Percentiles rank a stretch among this genome's conserved stretches.
phyloP scores from a whole-genome alignment of 2,329 filamentous ascomycete genomes.

The Shiraia sp. region DNA sequence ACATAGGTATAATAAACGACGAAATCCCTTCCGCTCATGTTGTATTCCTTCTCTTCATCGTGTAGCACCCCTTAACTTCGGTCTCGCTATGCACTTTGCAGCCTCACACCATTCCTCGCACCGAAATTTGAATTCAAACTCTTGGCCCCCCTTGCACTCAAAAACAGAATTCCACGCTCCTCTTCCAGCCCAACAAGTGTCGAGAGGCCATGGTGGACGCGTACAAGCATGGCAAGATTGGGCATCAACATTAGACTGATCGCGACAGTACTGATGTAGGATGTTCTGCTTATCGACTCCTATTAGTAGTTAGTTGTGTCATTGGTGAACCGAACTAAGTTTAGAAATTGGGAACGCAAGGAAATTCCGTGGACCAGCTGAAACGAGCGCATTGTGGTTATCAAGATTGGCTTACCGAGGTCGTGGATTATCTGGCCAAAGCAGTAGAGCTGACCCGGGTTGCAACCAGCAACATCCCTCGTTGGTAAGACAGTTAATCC shows the following conservation, averaged over 20 bases:
- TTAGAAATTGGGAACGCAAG: too few relatives aligned
- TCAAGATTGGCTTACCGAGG: constrained; percentile 5
- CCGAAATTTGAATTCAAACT: constrained; percentile 9
- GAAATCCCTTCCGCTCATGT: too few relatives aligned
- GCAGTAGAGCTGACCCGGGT: constrained; percentile 15
- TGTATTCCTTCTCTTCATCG: neutral
- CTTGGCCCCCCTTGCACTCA: constrained; percentile 9
- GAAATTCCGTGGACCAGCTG: too few relatives aligned
- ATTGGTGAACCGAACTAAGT: too few relatives aligned
- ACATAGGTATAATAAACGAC: too few relatives aligned
- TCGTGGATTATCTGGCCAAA: constrained; percentile 13
- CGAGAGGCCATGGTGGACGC: constrained; percentile 9
- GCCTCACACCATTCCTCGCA: constrained; percentile 11
- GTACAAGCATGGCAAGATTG: constrained; percentile 21
- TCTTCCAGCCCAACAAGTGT: constrained; percentile 14
- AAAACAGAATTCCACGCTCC: constrained; percentile 20
- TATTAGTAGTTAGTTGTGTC: too few relatives aligned
- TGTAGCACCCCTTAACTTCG: neutral
- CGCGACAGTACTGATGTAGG: constrained; percentile 22
- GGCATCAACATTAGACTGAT: constrained; percentile 17
- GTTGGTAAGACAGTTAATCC: neutral
- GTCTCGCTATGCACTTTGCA: constrained; percentile 4
- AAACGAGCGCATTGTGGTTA: too few relatives aligned
- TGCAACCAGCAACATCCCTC: constrained; percentile 4
- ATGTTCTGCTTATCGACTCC: constrained; percentile 17